Evolutionary conservation across 2,329 filamentous ascomycete genomes (phyloP).

Genomic region (Tolypocladium pustulatum): DNA sequence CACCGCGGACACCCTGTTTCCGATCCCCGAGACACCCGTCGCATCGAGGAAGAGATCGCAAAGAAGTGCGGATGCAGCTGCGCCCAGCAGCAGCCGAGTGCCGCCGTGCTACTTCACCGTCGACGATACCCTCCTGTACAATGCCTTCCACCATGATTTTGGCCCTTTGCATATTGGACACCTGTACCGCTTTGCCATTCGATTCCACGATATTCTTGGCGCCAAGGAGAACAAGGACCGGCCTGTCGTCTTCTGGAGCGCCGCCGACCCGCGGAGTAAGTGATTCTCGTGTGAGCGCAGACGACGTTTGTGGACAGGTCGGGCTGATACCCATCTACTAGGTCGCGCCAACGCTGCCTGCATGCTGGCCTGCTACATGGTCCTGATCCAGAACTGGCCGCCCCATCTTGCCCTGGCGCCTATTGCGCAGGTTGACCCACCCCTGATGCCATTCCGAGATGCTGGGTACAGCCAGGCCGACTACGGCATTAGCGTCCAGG

Average conservation of each 20-base stretch:
- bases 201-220: conserved; percentile 89
- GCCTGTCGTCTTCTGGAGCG: conserved; percentile 93
- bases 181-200: conserved; percentile 89
- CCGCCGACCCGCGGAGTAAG: conserved; percentile 80
- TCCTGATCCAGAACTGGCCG: conserved; percentile 94
- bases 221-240: conserved; percentile 83
- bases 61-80: conserved; percentile 48
- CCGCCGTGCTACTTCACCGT: conserved; percentile 91
- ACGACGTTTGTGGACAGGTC: not conserved
- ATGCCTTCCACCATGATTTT: conserved; percentile 97
- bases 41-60: conserved; percentile 32
- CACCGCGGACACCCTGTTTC: conserved; percentile 73
- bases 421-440: conserved; percentile 92
- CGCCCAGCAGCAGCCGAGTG: conserved; percentile 25
- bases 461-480: conserved; percentile 98
- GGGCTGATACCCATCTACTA: conserved; percentile 19
- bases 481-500: conserved; percentile 90
- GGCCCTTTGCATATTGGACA: conserved; percentile 96
- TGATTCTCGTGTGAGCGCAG: conserved; percentile 10
- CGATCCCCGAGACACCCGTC: conserved; percentile 64
- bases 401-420: conserved; percentile 91
- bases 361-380: conserved; percentile 96
- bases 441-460: conserved; percentile 97
- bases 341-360: conserved; percentile 89
- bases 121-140: conserved; percentile 87